A percentile compares a stretch with the other conserved stretches of the same genome.
phyloP scores from a whole-genome alignment of 2,329 filamentous ascomycete species.

The Curvularia eragrostidis region DNA sequence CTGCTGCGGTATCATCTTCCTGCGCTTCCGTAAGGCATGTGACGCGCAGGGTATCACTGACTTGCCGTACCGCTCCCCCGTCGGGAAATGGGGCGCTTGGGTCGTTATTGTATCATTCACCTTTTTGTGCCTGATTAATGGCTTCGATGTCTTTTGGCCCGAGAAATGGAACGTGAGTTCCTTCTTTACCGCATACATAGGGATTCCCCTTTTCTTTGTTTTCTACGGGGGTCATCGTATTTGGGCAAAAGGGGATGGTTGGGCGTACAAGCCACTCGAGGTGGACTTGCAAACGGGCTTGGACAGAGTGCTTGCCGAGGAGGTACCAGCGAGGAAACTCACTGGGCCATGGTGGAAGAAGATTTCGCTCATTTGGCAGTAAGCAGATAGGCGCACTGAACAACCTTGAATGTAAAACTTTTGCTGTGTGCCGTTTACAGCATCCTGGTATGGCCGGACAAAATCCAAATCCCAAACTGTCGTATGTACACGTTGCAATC shows the following conservation, averaged over 20 bases:
- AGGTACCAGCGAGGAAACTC: conserved; percentile 36
- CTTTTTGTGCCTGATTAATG: conserved; percentile 74
- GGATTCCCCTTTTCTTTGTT: conserved; percentile 65
- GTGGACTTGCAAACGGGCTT: conserved; percentile 61
- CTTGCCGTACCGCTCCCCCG: conserved; percentile 60
- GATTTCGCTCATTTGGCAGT: conserved; percentile 17
- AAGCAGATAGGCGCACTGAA: not conserved
- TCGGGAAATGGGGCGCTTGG: conserved; percentile 71
- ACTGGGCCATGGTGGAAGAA: conserved; percentile 36
- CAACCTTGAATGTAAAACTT: not conserved
- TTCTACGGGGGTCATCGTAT: conserved; percentile 63
- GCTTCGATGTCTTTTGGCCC: conserved; percentile 76
- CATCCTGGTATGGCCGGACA: not conserved
- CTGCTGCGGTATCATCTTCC: conserved; percentile 62
- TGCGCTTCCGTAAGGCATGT: conserved; percentile 68
- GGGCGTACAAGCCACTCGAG: conserved; percentile 57
- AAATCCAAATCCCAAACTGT: not conserved
- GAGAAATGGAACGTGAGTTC: conserved; percentile 66
- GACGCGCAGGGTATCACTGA: conserved; percentile 58
- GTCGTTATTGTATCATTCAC: conserved; percentile 64
- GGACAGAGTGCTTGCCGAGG: conserved; percentile 41
- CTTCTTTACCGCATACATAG: conserved; percentile 73
- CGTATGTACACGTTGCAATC: not conserved
- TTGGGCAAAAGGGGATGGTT: conserved; percentile 56
- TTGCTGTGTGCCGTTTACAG: not conserved